These are phyloP conservation scores for Didymella lethalis DNA, from an alignment of 2,329 filamentous ascomycete species.

Conservation along the genomic window DNA sequence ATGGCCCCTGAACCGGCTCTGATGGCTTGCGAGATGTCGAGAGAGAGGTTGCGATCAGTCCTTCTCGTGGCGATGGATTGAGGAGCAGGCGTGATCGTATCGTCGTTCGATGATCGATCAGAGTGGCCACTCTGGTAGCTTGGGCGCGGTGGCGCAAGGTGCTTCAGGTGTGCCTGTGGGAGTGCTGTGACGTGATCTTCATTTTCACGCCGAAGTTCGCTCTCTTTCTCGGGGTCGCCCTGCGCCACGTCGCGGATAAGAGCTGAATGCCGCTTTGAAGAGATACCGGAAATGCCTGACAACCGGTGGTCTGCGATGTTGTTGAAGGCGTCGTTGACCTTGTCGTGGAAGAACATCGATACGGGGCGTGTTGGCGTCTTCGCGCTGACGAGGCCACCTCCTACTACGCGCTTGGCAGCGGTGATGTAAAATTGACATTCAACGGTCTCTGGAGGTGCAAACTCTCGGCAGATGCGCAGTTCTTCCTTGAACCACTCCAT, in stretches of 20 bases:
- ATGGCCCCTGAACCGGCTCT: conserved; percentile 44
- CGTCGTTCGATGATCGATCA: conserved; percentile 31
- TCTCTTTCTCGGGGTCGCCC: conserved; percentile 79
- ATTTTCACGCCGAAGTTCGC: conserved; percentile 79
- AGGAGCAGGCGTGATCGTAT: conserved; percentile 38
- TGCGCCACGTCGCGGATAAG: conserved; percentile 82
- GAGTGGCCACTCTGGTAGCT: conserved; percentile 33
- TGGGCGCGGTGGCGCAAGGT: conserved; percentile 54
- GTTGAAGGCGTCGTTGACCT: conserved; percentile 85
- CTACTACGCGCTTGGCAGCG: conserved; percentile 67
- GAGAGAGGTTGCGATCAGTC: conserved; percentile 52
- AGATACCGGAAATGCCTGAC: conserved; percentile 53
- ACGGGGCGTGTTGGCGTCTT: conserved; percentile 65
- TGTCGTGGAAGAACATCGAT: conserved; percentile 81
- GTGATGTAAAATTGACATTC: conserved; percentile 97
- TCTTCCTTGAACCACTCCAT: conserved; percentile 99
- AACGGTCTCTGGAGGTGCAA: conserved; percentile 85
- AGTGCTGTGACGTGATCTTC: conserved; percentile 86
- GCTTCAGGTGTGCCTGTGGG: conserved; percentile 62
- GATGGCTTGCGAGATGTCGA: conserved; percentile 54
- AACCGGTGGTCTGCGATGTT: conserved; percentile 78
- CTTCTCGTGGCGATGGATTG: conserved; percentile 52
- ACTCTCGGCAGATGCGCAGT: conserved; percentile 87
- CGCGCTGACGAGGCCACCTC: conserved; percentile 61
- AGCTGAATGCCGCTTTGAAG: conserved; percentile 73